Base-by-base conservation (phyloP, 2,329 filamentous ascomycete genomes). In the Nannizzia gypsea region DNA sequence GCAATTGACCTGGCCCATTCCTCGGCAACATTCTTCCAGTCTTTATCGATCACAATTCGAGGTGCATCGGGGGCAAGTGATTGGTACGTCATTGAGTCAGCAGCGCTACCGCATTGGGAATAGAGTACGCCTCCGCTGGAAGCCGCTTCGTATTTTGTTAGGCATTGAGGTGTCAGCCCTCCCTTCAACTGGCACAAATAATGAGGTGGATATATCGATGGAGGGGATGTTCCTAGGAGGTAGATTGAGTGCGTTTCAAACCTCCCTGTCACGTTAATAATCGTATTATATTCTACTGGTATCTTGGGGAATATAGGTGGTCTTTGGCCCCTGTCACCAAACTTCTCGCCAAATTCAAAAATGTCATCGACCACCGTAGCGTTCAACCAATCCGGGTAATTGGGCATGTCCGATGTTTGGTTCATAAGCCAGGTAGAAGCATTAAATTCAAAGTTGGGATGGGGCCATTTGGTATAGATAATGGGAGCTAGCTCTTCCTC, bases 181-280 rank as follows among this genome's bases (percentile, higher is more conserved):
- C 83, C 86, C 22, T 81, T 80, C 13, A 91, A 69, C 46, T 85
- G 77, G 67, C 88, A 93, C 0, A 93, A 72, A 0, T 84, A 83
- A 67, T 86, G 90, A 31, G 82, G 76, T 0, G 73, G 67, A 5
- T 71, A 68, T 3, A 63, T 48, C 36, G 66, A 63, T 8, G 64
- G 59, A 2, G 69, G 67, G 1, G 73, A 67, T 15, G 85, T 83
- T 1, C 78, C 82, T 1, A 93, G 76, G 0, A 90, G 64, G 67
- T 90, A 91, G 1, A 90, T 77, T 0, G 84, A 75, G 57, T 83
- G 78, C 15, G 48, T 22, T 1, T 77, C 74, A 62, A 67, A 74
- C 2, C 15, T 31, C 8, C 42, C 48, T 15, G 58, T 60, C 6
- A 73, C 73, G 66, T 88, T 87, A 46, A 80, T 73, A 4, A 89